Evolutionary conservation across 768 basidiomycete species (phyloP), one percentile per base, ranked within the genome.

Genomic region (Phylloporus arenicola): DNA sequence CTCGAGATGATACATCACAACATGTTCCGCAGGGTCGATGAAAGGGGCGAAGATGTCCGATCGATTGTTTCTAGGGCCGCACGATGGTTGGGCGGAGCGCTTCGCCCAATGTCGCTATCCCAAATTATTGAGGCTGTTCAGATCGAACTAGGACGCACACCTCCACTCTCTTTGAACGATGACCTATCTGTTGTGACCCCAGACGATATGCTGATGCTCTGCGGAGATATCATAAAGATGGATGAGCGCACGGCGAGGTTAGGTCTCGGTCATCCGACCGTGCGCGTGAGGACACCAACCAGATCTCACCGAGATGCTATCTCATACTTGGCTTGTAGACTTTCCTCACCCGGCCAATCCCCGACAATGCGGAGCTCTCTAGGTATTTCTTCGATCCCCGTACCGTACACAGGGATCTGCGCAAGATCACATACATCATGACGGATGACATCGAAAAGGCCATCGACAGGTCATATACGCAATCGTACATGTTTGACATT

Each of bases 91-190:
- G 57, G 59, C 0, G 64, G 62, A 45, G 59, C 64, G 31, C 59
- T 66, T 17, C 64, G 64, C 19, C 50, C 63, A 22, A 30, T 64
- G 42, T 57, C 59, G 14, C 53, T 64, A 22, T 55, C 59, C 34
- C 64, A 64, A 39, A 55, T 64, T 35, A 63, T 61, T 29, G 64
- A 64, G 24, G 62, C 62, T 5, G 61, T 64, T 38, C 62, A 66
- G 41, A 64, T 66, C 34, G 64, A 64, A 24, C 49, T 61, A n/a
- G 56, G 56, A 37, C 50, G 57, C 37, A 45, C 51, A 0, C 52
- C 53, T 19, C 61, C 62, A 7, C 41, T 64, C 27, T 30, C 48
- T 40, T 53, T 64, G 50, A 64, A 64, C 27, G 62, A 66, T 43
- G 51, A 56, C 33, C 42, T 65, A 17, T 54, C 59, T 19, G 62